Percentiles rank a stretch among this genome's conserved stretches.
Evolutionary conservation across 2,329 filamentous ascomycete genomes (phyloP).

Genomic region (Chalara sp.): DNA sequence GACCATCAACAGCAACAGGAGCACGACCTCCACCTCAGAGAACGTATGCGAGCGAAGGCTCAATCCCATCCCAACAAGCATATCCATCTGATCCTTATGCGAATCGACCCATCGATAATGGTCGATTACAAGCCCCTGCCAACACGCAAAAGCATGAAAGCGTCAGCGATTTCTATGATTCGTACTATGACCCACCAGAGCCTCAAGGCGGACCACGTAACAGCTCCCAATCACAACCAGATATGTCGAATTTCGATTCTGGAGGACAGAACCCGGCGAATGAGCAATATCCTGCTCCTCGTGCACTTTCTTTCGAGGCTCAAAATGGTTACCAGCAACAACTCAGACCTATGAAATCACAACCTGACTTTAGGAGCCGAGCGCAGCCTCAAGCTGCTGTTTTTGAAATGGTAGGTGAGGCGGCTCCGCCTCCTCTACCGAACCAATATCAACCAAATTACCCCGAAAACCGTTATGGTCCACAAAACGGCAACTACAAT

Average conservation of each 20-base stretch:
- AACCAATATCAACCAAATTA: slow-evolving; percentile 22
- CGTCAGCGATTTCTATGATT: slow-evolving; percentile 47
- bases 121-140: slow-evolving; percentile 9
- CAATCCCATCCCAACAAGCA: slow-evolving; percentile 17
- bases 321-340: slow-evolving; percentile 26
- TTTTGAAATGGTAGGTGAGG: slow-evolving; percentile 66
- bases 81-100: slow-evolving; percentile 8
- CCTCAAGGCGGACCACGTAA: slow-evolving; percentile 12
- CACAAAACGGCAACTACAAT: slow-evolving; percentile 13
- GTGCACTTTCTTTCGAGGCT: slow-evolving; percentile 5
- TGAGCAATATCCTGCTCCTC: neutral
- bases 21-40: slow-evolving; percentile 47
- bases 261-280: slow-evolving; percentile 1
- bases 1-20: slow-evolving; percentile 49
- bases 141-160: slow-evolving; percentile 19
- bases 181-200: slow-evolving; percentile 39
- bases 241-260: slow-evolving; percentile 26
- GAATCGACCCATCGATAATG: slow-evolving; percentile 1
- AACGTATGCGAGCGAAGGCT: slow-evolving; percentile 39
- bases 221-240: slow-evolving; percentile 16
- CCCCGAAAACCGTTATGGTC: slow-evolving; percentile 20
- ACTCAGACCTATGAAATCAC: slow-evolving; percentile 56
- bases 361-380: slow-evolving; percentile 50
- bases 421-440: slow-evolving; percentile 43
- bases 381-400: slow-evolving; percentile 56